Conservation (phyloP, 164 flowering plant species). For the Macadamia integrifolia region DNA sequence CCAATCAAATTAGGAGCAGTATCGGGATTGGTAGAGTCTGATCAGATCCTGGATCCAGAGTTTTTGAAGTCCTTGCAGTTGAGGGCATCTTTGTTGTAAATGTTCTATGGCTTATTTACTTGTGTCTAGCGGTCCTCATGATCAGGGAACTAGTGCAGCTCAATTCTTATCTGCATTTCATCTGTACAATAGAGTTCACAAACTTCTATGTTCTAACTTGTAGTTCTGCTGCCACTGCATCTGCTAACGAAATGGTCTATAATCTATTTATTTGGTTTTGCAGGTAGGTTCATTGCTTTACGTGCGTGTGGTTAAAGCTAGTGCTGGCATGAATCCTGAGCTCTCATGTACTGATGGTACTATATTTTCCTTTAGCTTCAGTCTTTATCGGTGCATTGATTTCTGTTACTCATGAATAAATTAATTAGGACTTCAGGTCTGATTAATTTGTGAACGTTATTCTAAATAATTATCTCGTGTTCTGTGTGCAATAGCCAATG, state of each 20-base stretch:
- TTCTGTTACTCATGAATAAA: neutral
- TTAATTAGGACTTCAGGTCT: neutral
- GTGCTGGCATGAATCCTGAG: conserved; percentile 88
- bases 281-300: conserved; percentile 82
- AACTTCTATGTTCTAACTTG: neutral
- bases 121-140: neutral
- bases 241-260: neutral
- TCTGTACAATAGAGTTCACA: neutral
- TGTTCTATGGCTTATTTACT: too few species aligned
- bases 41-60: too few species aligned
- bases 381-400: neutral
- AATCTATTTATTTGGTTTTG: conserved; percentile 1
- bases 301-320: conserved; percentile 87
- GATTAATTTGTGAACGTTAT: too few species aligned
- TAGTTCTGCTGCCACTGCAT: neutral
- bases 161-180: neutral
- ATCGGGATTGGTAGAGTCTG: too few species aligned
- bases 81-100: too few species aligned
- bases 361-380: conserved; percentile 4
- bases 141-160: neutral
- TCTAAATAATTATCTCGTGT: neutral
- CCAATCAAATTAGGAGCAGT: too few species aligned
- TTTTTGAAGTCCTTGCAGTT: too few species aligned
- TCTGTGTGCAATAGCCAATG: conserved; percentile 42
- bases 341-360: conserved; percentile 92